phyloP scores from a whole-genome alignment of 164 flowering plant species.

The grape (Vitis vinifera) region DNA sequence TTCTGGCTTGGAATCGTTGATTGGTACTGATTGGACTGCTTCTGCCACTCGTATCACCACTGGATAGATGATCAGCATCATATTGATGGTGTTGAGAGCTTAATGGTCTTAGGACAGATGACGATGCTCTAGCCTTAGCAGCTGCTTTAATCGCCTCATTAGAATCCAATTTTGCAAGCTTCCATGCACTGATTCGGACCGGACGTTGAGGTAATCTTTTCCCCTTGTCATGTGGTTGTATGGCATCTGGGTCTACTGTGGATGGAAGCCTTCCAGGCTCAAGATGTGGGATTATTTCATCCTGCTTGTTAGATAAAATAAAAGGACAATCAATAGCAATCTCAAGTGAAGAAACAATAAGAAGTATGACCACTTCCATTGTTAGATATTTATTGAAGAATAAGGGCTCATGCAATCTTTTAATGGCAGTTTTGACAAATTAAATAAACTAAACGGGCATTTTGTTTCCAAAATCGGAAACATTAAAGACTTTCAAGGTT shows the following conservation, averaged over 20 bases:
- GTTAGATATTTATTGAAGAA: too few species aligned
- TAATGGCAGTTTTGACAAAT: too few species aligned
- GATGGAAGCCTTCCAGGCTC: constrained; percentile 89
- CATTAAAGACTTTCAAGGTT: too few species aligned
- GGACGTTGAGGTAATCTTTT: constrained; percentile 59
- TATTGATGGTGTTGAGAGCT: constrained; percentile 50
- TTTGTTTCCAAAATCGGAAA: too few species aligned
- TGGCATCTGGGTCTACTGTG: constrained; percentile 87
- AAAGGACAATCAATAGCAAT: neutral
- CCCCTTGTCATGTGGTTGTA: constrained; percentile 50
- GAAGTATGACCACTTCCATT: neutral
- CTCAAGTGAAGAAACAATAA: neutral
- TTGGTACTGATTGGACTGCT: constrained; percentile 70
- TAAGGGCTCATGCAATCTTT: too few species aligned
- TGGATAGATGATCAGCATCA: constrained; percentile 57
- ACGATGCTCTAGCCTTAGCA: constrained; percentile 93
- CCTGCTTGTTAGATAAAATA: constrained; percentile 39
- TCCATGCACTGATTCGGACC: constrained; percentile 91
- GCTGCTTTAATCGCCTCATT: constrained; percentile 83
- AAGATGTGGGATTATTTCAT: constrained; percentile 85
- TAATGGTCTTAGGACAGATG: constrained; percentile 86
- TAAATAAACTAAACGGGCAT: too few species aligned
- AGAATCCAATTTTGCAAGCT: constrained; percentile 86
- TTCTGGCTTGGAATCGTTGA: constrained; percentile 33
- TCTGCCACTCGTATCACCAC: constrained; percentile 58